Evolutionary conservation across 2,329 filamentous ascomycete species (phyloP).

Genomic region (Penicillium sp.): DNA sequence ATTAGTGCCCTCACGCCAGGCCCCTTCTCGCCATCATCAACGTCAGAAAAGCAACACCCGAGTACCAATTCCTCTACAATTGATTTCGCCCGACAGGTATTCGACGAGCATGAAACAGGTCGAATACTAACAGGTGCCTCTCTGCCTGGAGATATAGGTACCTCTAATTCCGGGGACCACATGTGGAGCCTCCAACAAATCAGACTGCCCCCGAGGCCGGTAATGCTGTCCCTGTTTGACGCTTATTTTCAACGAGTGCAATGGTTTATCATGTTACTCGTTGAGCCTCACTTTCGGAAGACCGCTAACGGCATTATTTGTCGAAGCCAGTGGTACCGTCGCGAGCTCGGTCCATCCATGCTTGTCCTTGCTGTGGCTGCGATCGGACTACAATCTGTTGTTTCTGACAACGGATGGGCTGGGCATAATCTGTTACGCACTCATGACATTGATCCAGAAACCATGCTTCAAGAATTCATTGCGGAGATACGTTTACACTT

Average conservation of each 20-base stretch:
- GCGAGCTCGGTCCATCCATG: conserved; percentile 19
- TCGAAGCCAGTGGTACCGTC: conserved; percentile 15
- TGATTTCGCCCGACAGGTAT: conserved; percentile 25
- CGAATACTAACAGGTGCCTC: conserved; percentile 18
- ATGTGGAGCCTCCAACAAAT: conserved; percentile 21
- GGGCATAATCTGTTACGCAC: conserved; percentile 16
- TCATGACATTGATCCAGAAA: conserved; percentile 2
- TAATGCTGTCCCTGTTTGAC: conserved; percentile 21
- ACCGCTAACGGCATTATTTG: conserved; percentile 16
- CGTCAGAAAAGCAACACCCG: conserved; percentile 17
- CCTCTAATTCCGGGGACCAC: conserved; percentile 9
- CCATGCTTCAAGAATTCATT: conserved; percentile 7
- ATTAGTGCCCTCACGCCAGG: neutral
- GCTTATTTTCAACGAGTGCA: conserved; percentile 27
- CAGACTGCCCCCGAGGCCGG: conserved; percentile 16
- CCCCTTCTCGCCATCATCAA: neutral
- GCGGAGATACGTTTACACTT: conserved; percentile 18
- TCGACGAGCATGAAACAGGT: conserved; percentile 22
- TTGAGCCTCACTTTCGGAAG: conserved; percentile 17
- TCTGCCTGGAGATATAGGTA: conserved; percentile 20
- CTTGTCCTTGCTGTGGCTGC: conserved; percentile 19
- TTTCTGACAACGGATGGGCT: conserved; percentile 19
- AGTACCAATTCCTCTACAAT: conserved; percentile 24
- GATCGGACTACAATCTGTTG: conserved; percentile 22
- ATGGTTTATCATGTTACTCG: conserved; percentile 26